A percentile compares a stretch with the other conserved stretches of the same genome.
phyloP scores from a whole-genome alignment of 306 rosid species.

The Ammopiptanthus mongolicus region DNA sequence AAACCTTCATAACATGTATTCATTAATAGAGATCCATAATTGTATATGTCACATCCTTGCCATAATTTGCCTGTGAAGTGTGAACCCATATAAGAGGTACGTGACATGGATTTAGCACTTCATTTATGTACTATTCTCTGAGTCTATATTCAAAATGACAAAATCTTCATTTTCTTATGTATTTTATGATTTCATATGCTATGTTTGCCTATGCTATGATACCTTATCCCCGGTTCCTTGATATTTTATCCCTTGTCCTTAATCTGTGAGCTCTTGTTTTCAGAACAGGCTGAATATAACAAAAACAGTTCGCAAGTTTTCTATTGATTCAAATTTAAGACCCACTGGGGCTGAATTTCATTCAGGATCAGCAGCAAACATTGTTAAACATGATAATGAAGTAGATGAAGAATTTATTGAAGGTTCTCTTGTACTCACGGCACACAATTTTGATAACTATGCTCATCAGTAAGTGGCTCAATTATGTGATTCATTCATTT shows the following conservation, averaged over 20 bases:
- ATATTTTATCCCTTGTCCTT: slow-evolving; percentile 24
- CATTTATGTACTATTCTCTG: not conserved
- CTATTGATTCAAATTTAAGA: slow-evolving; percentile 70
- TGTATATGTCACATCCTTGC: not conserved
- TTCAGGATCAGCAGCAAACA: slow-evolving; percentile 43
- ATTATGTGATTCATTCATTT: slow-evolving; percentile 19
- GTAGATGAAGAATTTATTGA: slow-evolving; percentile 57
- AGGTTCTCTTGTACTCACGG: slow-evolving; percentile 48
- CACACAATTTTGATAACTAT: slow-evolving; percentile 61
- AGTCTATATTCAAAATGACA: not conserved
- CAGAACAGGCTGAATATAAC: slow-evolving; percentile 98
- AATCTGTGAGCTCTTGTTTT: slow-evolving; percentile 40
- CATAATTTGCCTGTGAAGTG: not conserved
- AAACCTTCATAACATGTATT: not conserved
- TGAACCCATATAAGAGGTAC: slow-evolving; percentile 7
- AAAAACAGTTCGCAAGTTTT: slow-evolving; percentile 83
- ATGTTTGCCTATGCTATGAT: not conserved
- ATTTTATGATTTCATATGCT: slow-evolving; percentile 18
- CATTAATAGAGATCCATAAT: not conserved
- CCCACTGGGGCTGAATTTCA: slow-evolving; percentile 76
- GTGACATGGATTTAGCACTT: slow-evolving; percentile 5
- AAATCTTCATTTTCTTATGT: not conserved
- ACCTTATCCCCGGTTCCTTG: not conserved
- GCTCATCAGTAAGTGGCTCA: slow-evolving; percentile 65
- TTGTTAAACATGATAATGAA: slow-evolving; percentile 84